Percentiles rank a stretch among this genome's conserved stretches.
These are phyloP conservation scores for Marvania coccoides DNA, from an alignment of 139 green algal species.

Conservation along the genomic window DNA sequence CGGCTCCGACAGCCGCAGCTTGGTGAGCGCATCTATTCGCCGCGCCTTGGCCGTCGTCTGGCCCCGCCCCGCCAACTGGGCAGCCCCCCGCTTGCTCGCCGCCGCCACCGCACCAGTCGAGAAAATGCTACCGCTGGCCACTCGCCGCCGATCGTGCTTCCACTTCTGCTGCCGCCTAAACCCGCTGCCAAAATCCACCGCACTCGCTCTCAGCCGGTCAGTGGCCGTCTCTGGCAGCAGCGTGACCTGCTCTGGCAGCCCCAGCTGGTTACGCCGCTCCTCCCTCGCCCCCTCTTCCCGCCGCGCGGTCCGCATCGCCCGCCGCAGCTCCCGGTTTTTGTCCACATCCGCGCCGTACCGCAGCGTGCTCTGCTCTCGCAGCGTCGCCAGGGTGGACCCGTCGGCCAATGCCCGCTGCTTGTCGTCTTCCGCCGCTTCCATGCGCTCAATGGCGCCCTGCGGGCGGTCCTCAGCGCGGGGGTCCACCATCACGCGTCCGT, in stretches of 20 bases:
- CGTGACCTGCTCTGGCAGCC: slow-evolving; percentile 46
- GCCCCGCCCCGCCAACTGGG: not conserved
- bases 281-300: slow-evolving; percentile 34
- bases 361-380: not conserved
- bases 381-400: not conserved
- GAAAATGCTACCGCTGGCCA: slow-evolving; percentile 27
- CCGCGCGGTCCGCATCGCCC: slow-evolving; percentile 11
- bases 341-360: not conserved
- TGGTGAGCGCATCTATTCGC: not conserved
- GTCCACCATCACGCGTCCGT: not conserved
- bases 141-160: slow-evolving; percentile 13
- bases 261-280: slow-evolving; percentile 33
- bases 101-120: not conserved
- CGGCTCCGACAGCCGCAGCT: no score
- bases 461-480: not conserved
- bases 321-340: slow-evolving; percentile 13
- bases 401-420: not conserved
- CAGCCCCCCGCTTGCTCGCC: not conserved
- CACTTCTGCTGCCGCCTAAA: slow-evolving; percentile 7
- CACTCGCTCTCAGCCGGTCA: slow-evolving; percentile 39
- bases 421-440: slow-evolving; percentile 6
- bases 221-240: slow-evolving; percentile 44
- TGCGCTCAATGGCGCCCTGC: not conserved
- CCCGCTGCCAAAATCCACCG: slow-evolving; percentile 22
- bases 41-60: not conserved